These are phyloP conservation scores for Aphanomyces stellatus DNA, from an alignment of 352 stramenopile genomes.

Conservation along the genomic window DNA sequence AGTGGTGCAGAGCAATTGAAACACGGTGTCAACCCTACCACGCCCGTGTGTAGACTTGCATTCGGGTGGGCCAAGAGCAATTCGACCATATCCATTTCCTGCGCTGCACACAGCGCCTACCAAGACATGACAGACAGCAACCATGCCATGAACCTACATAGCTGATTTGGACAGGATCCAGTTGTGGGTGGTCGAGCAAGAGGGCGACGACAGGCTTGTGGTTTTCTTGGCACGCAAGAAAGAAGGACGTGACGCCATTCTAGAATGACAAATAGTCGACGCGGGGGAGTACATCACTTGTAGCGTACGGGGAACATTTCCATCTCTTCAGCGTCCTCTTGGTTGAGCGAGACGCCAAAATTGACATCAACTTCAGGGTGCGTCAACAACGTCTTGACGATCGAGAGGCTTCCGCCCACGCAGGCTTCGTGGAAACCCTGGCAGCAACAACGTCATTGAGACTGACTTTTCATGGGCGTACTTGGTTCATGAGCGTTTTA, in stretches of 20 bases:
- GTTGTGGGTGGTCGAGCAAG: not conserved
- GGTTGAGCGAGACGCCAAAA: not conserved
- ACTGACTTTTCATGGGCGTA: not conserved
- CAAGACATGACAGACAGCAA: not conserved
- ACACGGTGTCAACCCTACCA: not conserved
- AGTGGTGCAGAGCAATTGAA: not conserved
- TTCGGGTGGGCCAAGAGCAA: not conserved
- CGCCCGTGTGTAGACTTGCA: not conserved
- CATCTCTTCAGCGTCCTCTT: not conserved
- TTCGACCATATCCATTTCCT: not conserved
- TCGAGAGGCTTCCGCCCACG: not conserved
- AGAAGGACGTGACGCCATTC: not conserved
- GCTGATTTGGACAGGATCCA: not conserved
- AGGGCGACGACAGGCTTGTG: not conserved
- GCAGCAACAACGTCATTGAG: not conserved
- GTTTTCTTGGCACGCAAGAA: not conserved
- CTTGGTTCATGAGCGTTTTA: not conserved
- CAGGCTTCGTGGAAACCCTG: not conserved
- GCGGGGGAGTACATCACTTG: no score
- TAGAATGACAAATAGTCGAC: not conserved
- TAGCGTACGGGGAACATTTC: not conserved
- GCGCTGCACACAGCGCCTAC: not conserved
- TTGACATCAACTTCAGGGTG: not conserved
- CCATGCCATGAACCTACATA: not conserved
- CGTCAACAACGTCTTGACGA: not conserved